phyloP scores from a whole-genome alignment of 371 early-diverging fungal genomes.

The Mortierella sp. region DNA sequence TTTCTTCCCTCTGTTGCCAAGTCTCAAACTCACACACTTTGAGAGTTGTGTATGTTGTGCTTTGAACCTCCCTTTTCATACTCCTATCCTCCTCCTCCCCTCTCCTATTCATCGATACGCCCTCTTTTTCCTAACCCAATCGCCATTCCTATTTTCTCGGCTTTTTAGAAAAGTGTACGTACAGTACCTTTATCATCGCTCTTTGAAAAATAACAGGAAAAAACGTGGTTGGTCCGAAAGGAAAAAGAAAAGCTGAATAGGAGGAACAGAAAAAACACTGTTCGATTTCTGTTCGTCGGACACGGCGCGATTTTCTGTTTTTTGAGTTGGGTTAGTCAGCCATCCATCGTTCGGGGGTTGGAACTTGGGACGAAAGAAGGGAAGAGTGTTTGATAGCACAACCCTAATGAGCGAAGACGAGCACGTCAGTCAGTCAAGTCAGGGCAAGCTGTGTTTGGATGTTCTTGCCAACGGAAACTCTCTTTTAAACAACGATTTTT shows the following conservation, averaged over 20 bases:
- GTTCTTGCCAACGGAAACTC: neutral
- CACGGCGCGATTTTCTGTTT: neutral
- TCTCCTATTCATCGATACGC: neutral
- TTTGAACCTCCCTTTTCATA: neutral
- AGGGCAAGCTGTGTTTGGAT: neutral
- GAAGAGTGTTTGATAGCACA: too few species aligned
- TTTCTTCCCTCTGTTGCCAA: neutral
- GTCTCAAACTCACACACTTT: neutral
- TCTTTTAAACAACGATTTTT: neutral
- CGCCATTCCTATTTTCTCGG: neutral
- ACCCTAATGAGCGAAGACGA: too few species aligned
- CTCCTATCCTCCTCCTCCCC: neutral
- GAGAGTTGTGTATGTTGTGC: neutral
- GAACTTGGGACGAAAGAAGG: too few species aligned
- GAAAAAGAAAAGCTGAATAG: neutral
- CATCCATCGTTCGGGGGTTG: neutral
- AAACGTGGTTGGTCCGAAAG: neutral
- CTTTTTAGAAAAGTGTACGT: neutral
- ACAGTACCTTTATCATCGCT: neutral
- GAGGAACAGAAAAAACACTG: neutral
- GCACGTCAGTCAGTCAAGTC: too few species aligned
- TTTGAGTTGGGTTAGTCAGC: constrained; percentile 5
- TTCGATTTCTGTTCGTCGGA: too few species aligned
- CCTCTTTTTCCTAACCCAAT: neutral
- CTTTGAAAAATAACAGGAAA: neutral